Evolutionary conservation across 2,329 filamentous ascomycete genomes (phyloP).

Genomic region (Fusarium anthophilum): DNA sequence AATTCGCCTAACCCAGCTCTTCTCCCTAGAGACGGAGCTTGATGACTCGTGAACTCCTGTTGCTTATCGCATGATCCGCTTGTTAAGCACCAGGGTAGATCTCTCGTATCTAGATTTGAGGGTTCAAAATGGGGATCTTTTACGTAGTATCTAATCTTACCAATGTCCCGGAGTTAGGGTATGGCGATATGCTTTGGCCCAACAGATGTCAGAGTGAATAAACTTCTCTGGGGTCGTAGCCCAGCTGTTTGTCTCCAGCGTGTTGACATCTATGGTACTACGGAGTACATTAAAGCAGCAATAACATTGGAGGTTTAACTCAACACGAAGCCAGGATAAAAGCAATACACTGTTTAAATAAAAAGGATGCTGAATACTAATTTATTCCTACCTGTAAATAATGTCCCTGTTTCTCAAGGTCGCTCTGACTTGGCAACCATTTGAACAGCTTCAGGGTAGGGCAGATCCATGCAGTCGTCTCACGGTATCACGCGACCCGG

Average conservation of each 20-base stretch:
- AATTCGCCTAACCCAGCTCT: background rate
- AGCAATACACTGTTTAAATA: accelerated
- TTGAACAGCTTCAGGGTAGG: background rate
- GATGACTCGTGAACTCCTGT: constrained; percentile 2
- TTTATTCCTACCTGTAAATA: background rate
- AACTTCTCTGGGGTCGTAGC: background rate
- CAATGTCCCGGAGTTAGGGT: constrained; percentile 8
- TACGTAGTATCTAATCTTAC: background rate
- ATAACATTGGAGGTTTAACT: accelerated
- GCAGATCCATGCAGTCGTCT: background rate
- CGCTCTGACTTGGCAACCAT: background rate
- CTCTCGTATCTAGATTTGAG: constrained; percentile 21
- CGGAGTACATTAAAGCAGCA: too few relatives aligned
- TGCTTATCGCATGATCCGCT: constrained; percentile 15
- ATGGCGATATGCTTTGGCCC: background rate
- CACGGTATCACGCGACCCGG: background rate
- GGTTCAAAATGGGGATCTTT: background rate
- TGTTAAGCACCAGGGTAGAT: constrained; percentile 18
- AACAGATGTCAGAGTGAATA: background rate
- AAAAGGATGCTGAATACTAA: background rate
- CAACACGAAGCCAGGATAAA: background rate
- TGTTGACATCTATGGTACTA: accelerated
- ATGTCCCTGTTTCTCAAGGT: background rate
- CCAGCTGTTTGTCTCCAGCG: too few relatives aligned
- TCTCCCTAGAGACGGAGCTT: constrained; percentile 3